Evolutionary conservation across 441 rosid genomes (phyloP), one percentile per base, ranked within the genome.

Genomic region (Arabidopsis hybrid): DNA sequence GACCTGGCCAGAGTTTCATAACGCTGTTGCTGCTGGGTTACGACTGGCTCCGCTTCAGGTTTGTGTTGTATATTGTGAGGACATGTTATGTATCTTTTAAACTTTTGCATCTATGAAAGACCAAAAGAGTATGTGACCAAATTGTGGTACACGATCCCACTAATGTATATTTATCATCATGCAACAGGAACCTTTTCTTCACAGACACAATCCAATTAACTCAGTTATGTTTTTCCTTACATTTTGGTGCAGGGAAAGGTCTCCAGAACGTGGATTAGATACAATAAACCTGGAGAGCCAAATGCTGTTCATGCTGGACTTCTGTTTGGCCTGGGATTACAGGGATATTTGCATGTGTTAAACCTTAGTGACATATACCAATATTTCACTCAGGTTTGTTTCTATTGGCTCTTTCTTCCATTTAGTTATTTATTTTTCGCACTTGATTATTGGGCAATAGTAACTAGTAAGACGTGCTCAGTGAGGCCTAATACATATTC

Each of bases 21-120:
- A 96, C 84, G 97, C 98, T 80, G 98, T 93, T 82, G 99, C 98
- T 72, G 96, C 99, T 77, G 99, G 98, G 75, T 84, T 96, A 70
- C 86, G 94, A 77, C 83, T 96, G 85, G 91, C 98, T 35, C 98
- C 99, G 14, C 85, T 91, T 81, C 99, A 96, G 97, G 99, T 94
- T 57, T 79, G 60, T 45, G 66, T 61, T 57, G 21, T 78, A 66
- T 71, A 31, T 81, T 67, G 38, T 74, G 74, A 60, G 65, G 59
- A 52, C 31, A 14, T 65, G 39, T 75, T 66, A 34, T 32, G 14
- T 50, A 46, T 51, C 31, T 35, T 35, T 56, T 8, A 12, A 17
- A n/a, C 46, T 29, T 56, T 66, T 35, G 14, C 32, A 61, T 45
- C 42, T 71, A 45, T 71, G 39, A 45, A 18, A 67, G 52, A 60